Base-by-base conservation (phyloP, 164 flowering plant species). In the Umbellularia californica region DNA sequence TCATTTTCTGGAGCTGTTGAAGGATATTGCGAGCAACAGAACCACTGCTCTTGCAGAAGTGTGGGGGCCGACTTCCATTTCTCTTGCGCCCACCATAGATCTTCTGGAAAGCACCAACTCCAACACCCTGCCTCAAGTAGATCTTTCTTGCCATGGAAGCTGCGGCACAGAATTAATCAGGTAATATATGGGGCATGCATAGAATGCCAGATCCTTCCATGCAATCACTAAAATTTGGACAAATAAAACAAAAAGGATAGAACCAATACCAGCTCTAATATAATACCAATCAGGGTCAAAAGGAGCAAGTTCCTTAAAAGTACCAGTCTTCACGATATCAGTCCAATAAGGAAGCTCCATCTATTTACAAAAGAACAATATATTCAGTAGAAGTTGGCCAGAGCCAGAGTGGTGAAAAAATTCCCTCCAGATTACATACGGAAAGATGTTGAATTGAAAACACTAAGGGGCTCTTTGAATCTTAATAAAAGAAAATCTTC, bases 71-170 rank as follows among this genome's bases (percentile, higher is more conserved):
- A 70, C 92, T 89, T 15, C 97, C 93, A 74, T 94, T 94, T 81
- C 96, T 90, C 93, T 92, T 85, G 82, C 90, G 86, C 10, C 98
- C 98, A 66, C 98, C 98, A 76, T 94, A 94, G 33, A 94, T 94
- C 77, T 93, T 92, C 47, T 77, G 78, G 81, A 94, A 94, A 19
- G 89, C 91, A 71, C 97, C 98, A 23, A 92, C 96, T 58, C 98
- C 98, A 82, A 90, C 83, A 17, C 97, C 97, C 50, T 88, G 90
- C 81, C 97, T 89, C 85, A 90, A 66, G 79, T 94, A 94, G 70
- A 92, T 82, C 70, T 86, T 86, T 79, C 91, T 85, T n/a, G 88
- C 91, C 85, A 88, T 87, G 55, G 91, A 88, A 58, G 98, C 98
- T 92, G 82, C 68, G n/a, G 30, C 20, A 13, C 6, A 4, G 10